phyloP scores from a whole-genome alignment of 176 grass and related monocot genomes.

The Musa beccarii region DNA sequence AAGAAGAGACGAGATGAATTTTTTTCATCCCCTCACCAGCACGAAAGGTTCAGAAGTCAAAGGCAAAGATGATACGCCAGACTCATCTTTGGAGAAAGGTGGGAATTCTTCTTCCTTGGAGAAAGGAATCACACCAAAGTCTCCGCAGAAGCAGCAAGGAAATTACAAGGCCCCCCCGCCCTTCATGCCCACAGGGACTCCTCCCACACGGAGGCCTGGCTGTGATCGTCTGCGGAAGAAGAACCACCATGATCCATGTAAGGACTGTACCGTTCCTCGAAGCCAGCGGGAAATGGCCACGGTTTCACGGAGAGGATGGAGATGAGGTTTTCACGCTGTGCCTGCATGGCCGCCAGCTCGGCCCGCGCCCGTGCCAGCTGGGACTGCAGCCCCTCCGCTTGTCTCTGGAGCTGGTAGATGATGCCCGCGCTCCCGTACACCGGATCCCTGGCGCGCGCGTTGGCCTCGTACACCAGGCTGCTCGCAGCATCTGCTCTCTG shows the following conservation, averaged over 20 bases:
- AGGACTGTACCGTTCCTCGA: background rate
- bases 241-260: background rate
- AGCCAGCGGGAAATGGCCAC: background rate
- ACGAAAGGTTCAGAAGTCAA: too few species aligned
- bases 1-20: too few species aligned
- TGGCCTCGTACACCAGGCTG: conserved; percentile 6
- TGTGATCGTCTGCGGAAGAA: background rate
- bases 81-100: too few species aligned
- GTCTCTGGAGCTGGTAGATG: background rate
- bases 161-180: too few species aligned
- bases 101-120: too few species aligned
- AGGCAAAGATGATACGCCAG: too few species aligned
- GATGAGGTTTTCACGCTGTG: background rate
- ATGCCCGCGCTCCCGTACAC: background rate
- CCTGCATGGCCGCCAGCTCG: background rate
- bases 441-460: background rate
- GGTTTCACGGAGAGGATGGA: background rate
- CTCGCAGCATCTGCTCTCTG: background rate
- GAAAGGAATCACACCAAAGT: too few species aligned
- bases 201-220: background rate
- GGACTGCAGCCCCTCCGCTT: background rate
- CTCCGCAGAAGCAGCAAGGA: too few species aligned
- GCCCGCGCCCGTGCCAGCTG: background rate
- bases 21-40: too few species aligned
- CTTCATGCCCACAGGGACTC: background rate